Base-by-base conservation (phyloP, 352 stramenopile genomes). In the Phytophthora hibernalis region DNA sequence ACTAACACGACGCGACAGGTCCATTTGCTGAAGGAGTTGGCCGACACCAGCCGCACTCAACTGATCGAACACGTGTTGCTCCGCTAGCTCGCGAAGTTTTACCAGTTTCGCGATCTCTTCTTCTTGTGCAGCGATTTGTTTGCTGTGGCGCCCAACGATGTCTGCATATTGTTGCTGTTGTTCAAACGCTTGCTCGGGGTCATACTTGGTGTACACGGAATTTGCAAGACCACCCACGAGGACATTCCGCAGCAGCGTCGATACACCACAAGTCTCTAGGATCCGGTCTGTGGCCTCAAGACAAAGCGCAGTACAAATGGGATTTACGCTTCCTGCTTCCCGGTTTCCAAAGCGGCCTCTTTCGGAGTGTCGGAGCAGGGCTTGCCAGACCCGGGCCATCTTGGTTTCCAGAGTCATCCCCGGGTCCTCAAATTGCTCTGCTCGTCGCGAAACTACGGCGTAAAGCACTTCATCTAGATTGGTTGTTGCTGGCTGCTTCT, bases 291-390 rank as follows among this genome's bases (percentile, higher is more conserved):
- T 47, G 22, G 79, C 71, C 5, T 90, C 76, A 4, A 94, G 56
- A 44, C 72, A 91, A 10, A 94, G 56, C 8, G 79, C 75, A 20
- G 80, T 76, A 40, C 79, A 91, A 16, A 92, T 82, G 2, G 70
- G 54, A 57, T 91, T 92, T 7, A 79, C 82, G 15, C 43, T 52
- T 15, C 56, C 64, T 2, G 58, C 61, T 21, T 70, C 50, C 6
- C 50, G 22, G 21, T 64, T 58, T 6, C 71, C 69, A 58, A 89
- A 88, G 6, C 83, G 74, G 1, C 83, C 80, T 10, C 64, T 59
- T 24, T 91, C 83, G 1, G 83, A 91, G 30, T 90, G 79, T 12
- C 81, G 81, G 42, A 87, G 75, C 47, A 91, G 58, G 11, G 74
- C 65, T 22, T 90, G 80, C 82, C 83, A 90, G 15, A 88, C 53